These are phyloP conservation scores for Cenococcum geophilum DNA, from an alignment of 495 filamentous ascomycete species.

Conservation along the genomic window DNA sequence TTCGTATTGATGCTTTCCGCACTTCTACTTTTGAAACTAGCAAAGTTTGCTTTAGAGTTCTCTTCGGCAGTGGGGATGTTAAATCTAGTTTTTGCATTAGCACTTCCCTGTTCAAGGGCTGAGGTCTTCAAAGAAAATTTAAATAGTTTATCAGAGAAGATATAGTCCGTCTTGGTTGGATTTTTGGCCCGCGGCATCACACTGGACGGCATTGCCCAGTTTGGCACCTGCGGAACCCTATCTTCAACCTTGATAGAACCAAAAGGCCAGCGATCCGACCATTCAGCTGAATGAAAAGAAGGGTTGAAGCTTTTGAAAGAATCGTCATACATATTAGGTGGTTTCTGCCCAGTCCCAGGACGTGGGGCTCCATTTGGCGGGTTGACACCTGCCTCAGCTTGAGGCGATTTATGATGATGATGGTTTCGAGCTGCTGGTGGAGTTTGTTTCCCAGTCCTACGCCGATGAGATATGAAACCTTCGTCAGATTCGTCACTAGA, in stretches of 20 bases:
- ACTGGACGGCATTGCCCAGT: slow-evolving; percentile 36
- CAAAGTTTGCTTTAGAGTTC: background rate
- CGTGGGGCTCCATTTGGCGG: too few species aligned
- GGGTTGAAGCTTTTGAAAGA: background rate
- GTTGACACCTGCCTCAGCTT: too few species aligned
- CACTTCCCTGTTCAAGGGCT: background rate
- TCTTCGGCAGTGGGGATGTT: background rate
- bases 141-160: background rate
- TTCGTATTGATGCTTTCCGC: slow-evolving; percentile 72
- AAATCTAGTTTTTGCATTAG: slow-evolving; percentile 1
- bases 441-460: too few species aligned
- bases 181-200: slow-evolving; percentile 39
- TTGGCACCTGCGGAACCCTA: slow-evolving; percentile 35
- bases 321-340: background rate
- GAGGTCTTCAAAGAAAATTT: background rate
- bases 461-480: background rate
- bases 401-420: too few species aligned
- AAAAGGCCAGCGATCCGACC: slow-evolving; percentile 1
- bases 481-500: slow-evolving; percentile 10
- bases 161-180: background rate
- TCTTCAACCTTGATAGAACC: slow-evolving; percentile 33
- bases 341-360: background rate
- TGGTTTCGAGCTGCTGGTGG: too few species aligned
- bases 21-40: slow-evolving; percentile 49
- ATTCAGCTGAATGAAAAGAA: background rate